Percentiles rank a stretch among this genome's conserved stretches.
phyloP scores from a whole-genome alignment of 495 filamentous ascomycete species.

The Aspergillus funiculosus region DNA sequence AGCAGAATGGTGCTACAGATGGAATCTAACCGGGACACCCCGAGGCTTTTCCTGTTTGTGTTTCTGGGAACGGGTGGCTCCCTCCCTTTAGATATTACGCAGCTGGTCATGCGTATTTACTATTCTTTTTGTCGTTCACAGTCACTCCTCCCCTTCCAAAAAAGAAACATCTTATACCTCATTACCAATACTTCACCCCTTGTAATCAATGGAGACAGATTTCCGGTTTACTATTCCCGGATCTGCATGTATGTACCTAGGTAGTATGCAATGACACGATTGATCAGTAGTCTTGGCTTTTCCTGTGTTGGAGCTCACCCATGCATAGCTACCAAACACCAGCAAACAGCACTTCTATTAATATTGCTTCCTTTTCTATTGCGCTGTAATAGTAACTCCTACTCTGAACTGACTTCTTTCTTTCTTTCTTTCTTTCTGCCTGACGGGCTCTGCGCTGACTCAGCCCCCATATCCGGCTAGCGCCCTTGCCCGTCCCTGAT shows the following conservation, averaged over 20 bases:
- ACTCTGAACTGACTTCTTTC: too few species aligned
- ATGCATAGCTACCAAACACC: too few species aligned
- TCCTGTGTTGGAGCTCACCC: too few species aligned
- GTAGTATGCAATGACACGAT: conserved; percentile 7
- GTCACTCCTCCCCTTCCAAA: background rate
- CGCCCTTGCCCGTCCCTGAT: conserved; percentile 11
- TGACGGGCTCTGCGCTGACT: conserved; percentile 1
- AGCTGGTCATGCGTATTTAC: conserved; percentile 19
- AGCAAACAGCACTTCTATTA: too few species aligned
- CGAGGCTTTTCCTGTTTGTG: background rate
- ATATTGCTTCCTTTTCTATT: too few species aligned
- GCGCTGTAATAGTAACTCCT: too few species aligned
- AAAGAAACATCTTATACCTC: too few species aligned
- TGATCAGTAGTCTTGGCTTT: background rate
- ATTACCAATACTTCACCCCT: background rate
- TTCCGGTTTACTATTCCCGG: background rate
- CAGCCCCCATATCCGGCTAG: conserved; percentile 5
- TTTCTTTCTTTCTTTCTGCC: conserved; percentile 8
- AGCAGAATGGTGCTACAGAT: conserved; percentile 33
- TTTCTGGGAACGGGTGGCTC: background rate
- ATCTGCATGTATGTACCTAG: conserved; percentile 12
- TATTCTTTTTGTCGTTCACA: background rate
- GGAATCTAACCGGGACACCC: conserved; percentile 6
- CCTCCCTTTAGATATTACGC: conserved; percentile 10
- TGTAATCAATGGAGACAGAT: conserved; percentile 8